phyloP scores from a whole-genome alignment of 352 stramenopile species.

The Phytophthora fragariaefolia region DNA sequence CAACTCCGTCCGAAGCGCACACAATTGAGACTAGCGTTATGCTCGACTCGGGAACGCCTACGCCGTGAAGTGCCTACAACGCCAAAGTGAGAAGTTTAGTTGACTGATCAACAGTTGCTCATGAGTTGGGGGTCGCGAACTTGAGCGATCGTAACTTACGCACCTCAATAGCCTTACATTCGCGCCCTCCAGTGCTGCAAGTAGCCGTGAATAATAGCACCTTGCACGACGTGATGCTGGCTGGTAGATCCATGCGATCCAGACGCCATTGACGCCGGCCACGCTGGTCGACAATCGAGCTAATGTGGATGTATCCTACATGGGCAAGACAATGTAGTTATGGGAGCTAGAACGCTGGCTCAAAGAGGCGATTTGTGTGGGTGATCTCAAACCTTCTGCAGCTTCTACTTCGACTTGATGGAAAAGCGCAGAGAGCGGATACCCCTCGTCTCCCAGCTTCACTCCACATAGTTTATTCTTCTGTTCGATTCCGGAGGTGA shows the following conservation, averaged over 20 bases:
- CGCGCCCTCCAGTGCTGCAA: background rate
- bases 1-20: slow-evolving; percentile 5
- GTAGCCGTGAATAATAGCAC: slow-evolving; percentile 7
- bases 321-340: too few relatives aligned
- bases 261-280: background rate
- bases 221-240: slow-evolving; percentile 5
- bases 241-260: slow-evolving; percentile 10
- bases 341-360: too few relatives aligned
- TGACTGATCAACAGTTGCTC: too few relatives aligned
- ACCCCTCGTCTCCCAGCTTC: slow-evolving; percentile 9
- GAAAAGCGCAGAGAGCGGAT: slow-evolving; percentile 8
- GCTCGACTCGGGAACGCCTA: slow-evolving; percentile 1
- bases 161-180: slow-evolving; percentile 10
- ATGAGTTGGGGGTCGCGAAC: too few relatives aligned
- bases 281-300: background rate
- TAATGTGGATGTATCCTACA: slow-evolving; percentile 6
- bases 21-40: slow-evolving; percentile 11
- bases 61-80: slow-evolving; percentile 2
- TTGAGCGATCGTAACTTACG: background rate
- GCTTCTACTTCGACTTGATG: slow-evolving; percentile 6
- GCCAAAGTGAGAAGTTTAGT: background rate
- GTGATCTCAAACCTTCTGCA: slow-evolving; percentile 5
- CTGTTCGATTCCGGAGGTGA: slow-evolving; percentile 5
- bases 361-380: too few relatives aligned
- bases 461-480: background rate